Base-by-base conservation (phyloP, 1,139 yeast species). In the Trichomonascaceae sp. region DNA sequence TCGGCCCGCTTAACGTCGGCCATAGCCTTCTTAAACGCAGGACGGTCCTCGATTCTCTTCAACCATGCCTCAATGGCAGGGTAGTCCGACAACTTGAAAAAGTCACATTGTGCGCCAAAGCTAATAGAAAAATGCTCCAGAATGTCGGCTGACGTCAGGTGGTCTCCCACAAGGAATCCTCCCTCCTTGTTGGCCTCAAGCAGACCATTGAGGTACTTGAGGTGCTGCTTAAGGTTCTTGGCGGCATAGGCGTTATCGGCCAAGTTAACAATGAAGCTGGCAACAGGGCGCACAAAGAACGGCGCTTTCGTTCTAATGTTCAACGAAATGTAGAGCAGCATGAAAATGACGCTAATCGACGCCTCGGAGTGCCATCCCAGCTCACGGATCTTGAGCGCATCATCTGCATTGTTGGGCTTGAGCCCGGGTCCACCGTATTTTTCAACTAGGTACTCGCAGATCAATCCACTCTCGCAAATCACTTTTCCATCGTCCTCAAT, bases 71-170 rank as follows among this genome's bases (percentile, higher is more conserved):
- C 30, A 14, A 52, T 22, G 6, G 26, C 35, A 9, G 57, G 56
- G 35, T 47, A 47, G 25, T 38, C 34, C 13, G 38, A 36, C 16
- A 35, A 35, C n/a, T 37, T 35, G 20, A 45, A 13, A 1, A 13
- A 13, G 5, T 36, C 37, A 20, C 23, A 20, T n/a, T n/a, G n/a
- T n/a, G n/a, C n/a, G n/a, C n/a, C n/a, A 26, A 13, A 2, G 18
- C 33, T 30, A 14, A 47, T 29, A 11, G 52, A 45, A 31, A 40
- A 47, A 3, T 38, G 35, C 38, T 50, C 43, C 43, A 72, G 64
- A 31, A 76, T 60, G 46, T 76, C 82, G 2, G 81, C 82, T 2
- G 65, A 79, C 1, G 75, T 60, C 33, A 74, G 54, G 39, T 60
- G 60, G 37, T 68, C 62, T 2, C 75, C 75, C 8, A 71, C 76